Base-by-base conservation (phyloP, 148 eudicot species). In the Pouteria glomerata region DNA sequence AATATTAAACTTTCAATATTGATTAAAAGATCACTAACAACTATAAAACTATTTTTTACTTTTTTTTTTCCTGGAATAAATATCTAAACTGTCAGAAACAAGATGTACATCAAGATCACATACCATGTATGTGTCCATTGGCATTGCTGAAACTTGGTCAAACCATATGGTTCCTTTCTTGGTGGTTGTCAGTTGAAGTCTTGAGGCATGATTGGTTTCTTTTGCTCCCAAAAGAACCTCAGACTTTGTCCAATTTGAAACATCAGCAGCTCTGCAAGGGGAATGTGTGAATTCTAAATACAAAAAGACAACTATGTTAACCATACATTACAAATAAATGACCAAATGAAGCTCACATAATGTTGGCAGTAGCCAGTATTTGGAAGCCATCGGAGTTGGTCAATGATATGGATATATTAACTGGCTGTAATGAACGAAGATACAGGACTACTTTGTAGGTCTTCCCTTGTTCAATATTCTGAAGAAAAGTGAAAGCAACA, bases 101-200 rank as follows among this genome's bases (percentile, higher is more conserved):
- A 33, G 70, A 33, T 19, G 19, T 6, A 24, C 12, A 27, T 27
- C 10, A 62, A 63, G 21, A 57, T 63, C 57, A 74, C 63, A 27
- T 59, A 87, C 98, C 96, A 86, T 85, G 82, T 84, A 83, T 56
- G 98, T 91, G 78, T 88, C 89, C 52, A 85, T 67, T 61, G 98
- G 97, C 96, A 95, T 86, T 34, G 80, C 87, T 37, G 98, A 95
- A 4, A 95, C 91, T 84, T 95, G 98, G 81, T 95, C 98, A 68
- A 95, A 82, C 97, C 97, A 94, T 66, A 86, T 60, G 14, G 78
- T 83, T 66, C 96, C 87, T 70, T 80, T 86, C 56, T 57, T 82
- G 39, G 73, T 81, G 18, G 96, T 91, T 51, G 93, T 95, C 73
- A 95, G 64, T 63, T 95, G 91, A 78, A 95, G 85, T 79, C 96